Conservation (phyloP, 2,329 filamentous ascomycete species). For the Aureobasidium musti region DNA sequence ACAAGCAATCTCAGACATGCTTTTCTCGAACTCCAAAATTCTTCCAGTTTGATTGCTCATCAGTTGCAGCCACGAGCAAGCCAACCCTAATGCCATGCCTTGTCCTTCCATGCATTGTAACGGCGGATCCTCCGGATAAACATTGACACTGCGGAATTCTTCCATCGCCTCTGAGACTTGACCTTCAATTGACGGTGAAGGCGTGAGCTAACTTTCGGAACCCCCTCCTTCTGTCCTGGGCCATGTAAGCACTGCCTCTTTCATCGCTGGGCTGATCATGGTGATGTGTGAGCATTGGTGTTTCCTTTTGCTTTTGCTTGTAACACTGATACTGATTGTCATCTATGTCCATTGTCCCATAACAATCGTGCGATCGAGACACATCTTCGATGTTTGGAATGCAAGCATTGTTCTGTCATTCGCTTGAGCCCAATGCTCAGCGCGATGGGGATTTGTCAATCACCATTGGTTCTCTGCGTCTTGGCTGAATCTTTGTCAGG, state of each 20-base stretch:
- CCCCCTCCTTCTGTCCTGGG: not conserved
- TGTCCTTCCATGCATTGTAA: constrained; percentile 1
- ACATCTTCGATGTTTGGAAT: not conserved
- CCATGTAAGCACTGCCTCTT: constrained; percentile 15
- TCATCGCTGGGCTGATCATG: not conserved
- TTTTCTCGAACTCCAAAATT: constrained; percentile 1
- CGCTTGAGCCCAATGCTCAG: too few species aligned
- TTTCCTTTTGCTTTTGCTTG: not conserved
- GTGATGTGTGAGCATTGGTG: not conserved
- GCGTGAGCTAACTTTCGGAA: constrained; percentile 10
- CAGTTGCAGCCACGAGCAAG: constrained; percentile 10
- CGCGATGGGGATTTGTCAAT: too few species aligned
- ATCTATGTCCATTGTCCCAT: not conserved
- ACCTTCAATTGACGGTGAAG: not conserved
- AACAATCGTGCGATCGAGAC: not conserved
- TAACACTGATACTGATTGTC: not conserved
- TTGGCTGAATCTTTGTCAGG: too few species aligned
- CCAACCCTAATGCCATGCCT: constrained; percentile 10
- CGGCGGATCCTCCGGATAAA: constrained; percentile 19
- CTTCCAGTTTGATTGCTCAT: not conserved
- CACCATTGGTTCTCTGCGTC: too few species aligned
- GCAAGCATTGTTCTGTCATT: not conserved
- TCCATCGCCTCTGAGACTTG: not conserved
- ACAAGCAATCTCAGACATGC: not conserved
- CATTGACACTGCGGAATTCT: not conserved